Evolutionary conservation across 257 asterid species (phyloP).

Genomic region (Jacaranda copaia): DNA sequence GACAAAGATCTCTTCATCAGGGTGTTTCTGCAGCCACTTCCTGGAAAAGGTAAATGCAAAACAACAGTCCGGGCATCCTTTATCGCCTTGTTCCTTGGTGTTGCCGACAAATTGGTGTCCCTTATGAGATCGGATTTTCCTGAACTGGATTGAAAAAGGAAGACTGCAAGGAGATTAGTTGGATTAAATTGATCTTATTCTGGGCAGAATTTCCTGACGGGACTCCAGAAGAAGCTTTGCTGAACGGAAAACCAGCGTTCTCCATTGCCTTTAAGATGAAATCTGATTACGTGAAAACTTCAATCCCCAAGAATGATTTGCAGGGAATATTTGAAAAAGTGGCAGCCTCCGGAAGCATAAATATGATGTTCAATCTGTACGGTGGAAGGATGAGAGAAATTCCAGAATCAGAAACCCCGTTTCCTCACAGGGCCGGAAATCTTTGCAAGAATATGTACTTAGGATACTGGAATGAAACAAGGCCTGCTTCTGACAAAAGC

Average conservation of each 20-base stretch:
- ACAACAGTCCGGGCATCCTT: slow-evolving; percentile 32
- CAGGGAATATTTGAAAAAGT: too few species aligned
- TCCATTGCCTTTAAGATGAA: not conserved
- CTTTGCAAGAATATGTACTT: slow-evolving; percentile 43
- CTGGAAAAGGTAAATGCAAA: not conserved
- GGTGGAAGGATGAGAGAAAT: too few species aligned
- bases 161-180: slow-evolving; percentile 43
- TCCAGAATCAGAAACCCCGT: too few species aligned
- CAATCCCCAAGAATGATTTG: too few species aligned
- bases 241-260: not conserved
- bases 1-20: slow-evolving; percentile 31
- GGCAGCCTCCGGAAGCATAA: too few species aligned
- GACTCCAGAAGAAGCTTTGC: slow-evolving; percentile 24
- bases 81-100: slow-evolving; percentile 42
- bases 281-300: too few species aligned
- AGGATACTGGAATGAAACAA: slow-evolving; percentile 29
- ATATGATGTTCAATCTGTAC: too few species aligned
- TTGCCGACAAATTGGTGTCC: slow-evolving; percentile 3
- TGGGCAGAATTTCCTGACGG: slow-evolving; percentile 22
- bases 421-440: too few species aligned
- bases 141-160: slow-evolving; percentile 37
- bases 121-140: slow-evolving; percentile 32
- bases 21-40: slow-evolving; percentile 7
- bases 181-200: slow-evolving; percentile 33
- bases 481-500: not conserved